Percentiles rank a stretch among this genome's conserved stretches.
These are phyloP conservation scores for Ottelia alismoides DNA, from an alignment of 106 monocot species.

Conservation along the genomic window DNA sequence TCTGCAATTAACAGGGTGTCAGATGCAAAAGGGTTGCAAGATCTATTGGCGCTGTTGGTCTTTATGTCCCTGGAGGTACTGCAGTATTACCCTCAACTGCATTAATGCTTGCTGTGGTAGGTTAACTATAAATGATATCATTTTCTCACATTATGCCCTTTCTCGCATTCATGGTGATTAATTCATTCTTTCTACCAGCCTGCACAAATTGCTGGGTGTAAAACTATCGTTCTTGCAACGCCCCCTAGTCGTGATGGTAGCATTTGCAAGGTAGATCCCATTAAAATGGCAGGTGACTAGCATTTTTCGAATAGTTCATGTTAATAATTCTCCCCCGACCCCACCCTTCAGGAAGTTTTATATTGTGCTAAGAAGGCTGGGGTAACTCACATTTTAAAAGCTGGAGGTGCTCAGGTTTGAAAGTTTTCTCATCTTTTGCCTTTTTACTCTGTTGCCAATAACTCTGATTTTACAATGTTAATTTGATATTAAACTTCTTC, in stretches of 20 bases:
- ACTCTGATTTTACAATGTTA: neutral
- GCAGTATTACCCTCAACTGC: slow-evolving; percentile 98
- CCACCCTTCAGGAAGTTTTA: slow-evolving; percentile 84
- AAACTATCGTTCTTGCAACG: slow-evolving; percentile 93
- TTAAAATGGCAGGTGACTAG: neutral
- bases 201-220: slow-evolving; percentile 95
- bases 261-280: slow-evolving; percentile 69
- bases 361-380: slow-evolving; percentile 98
- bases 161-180: neutral
- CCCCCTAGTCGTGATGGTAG: slow-evolving; percentile 75
- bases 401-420: slow-evolving; percentile 94
- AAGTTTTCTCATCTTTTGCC: neutral
- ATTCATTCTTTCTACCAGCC: slow-evolving; percentile 41
- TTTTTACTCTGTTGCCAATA: neutral
- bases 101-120: slow-evolving; percentile 95
- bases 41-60: slow-evolving; percentile 76
- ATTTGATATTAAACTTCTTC: too few relatives aligned
- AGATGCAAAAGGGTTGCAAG: slow-evolving; percentile 91
- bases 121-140: too few relatives aligned
- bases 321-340: too few relatives aligned
- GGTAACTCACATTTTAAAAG: slow-evolving; percentile 91
- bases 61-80: slow-evolving; percentile 98
- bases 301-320: neutral
- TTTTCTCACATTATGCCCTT: neutral
- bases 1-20: too few relatives aligned